A percentile compares a stretch with the other conserved stretches of the same genome.
phyloP scores from a whole-genome alignment of 2,329 filamentous ascomycete species.

The Scedosporium dehoogii region DNA sequence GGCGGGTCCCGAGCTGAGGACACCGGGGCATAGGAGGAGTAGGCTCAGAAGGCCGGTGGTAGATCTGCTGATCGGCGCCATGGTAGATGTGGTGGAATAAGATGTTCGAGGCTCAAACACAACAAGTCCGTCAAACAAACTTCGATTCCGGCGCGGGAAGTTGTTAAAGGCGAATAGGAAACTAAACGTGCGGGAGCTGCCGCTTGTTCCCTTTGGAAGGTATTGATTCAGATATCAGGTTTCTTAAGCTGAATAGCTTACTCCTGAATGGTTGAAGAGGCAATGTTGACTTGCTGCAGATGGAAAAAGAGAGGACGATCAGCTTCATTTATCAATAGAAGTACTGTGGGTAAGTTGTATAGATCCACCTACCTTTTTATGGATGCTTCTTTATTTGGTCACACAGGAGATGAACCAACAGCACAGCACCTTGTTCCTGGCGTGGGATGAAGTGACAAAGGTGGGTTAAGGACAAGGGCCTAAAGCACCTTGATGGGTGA shows the following conservation, averaged over 20 bases:
- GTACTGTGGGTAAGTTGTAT: background rate
- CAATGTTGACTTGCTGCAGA: background rate
- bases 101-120: background rate
- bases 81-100: background rate
- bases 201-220: too few relatives aligned
- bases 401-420: background rate
- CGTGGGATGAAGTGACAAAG: background rate
- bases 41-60: slow-evolving; percentile 2
- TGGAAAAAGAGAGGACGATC: background rate
- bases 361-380: background rate
- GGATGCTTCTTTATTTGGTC: background rate
- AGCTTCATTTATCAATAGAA: background rate
- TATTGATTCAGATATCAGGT: background rate
- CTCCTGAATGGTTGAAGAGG: background rate
- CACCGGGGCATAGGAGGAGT: background rate
- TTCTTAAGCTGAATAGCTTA: background rate
- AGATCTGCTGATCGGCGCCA: background rate
- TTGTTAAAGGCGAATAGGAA: too few relatives aligned
- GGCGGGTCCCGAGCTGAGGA: background rate
- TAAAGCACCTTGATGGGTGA: background rate
- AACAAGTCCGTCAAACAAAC: background rate
- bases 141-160: background rate
- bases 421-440: too few relatives aligned
- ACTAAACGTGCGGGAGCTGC: too few relatives aligned
- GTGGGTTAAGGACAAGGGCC: background rate